A percentile compares a stretch with the other conserved stretches of the same genome.
phyloP scores from a whole-genome alignment of 2,329 filamentous ascomycete genomes.

The Aspergillus sp. region DNA sequence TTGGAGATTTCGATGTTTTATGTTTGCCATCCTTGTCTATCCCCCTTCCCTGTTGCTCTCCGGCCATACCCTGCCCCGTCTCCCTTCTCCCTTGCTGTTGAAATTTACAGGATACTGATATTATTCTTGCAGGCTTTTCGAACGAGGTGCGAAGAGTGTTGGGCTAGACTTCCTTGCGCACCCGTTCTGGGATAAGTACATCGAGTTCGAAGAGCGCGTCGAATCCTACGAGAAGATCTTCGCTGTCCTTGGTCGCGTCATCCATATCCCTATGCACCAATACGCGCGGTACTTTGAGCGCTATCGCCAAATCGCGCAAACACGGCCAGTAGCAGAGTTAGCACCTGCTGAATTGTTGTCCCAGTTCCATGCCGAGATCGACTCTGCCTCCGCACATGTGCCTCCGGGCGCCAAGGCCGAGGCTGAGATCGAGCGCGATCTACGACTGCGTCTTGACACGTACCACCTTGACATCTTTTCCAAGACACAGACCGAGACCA shows the following conservation, averaged over 20 bases:
- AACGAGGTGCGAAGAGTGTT: conserved; percentile 74
- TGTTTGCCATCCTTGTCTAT: conserved; percentile 42
- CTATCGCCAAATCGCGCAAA: conserved; percentile 69
- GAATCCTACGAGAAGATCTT: conserved; percentile 81
- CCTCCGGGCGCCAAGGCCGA: conserved; percentile 50
- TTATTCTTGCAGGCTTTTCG: conserved; percentile 63
- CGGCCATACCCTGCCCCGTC: conserved; percentile 19
- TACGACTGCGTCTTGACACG: conserved; percentile 70
- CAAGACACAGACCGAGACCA: conserved; percentile 76
- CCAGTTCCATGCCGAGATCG: conserved; percentile 63
- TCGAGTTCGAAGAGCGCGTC: conserved; percentile 90
- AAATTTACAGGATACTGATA: conserved; percentile 32
- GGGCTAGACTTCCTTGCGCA: conserved; percentile 91
- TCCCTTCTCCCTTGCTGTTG: conserved; percentile 11
- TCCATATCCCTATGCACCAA: conserved; percentile 89
- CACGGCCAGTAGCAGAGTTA: conserved; percentile 63
- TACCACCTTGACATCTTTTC: conserved; percentile 75
- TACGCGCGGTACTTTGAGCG: conserved; percentile 92
- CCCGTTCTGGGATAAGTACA: conserved; percentile 98
- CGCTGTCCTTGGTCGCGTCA: conserved; percentile 69
- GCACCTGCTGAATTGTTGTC: conserved; percentile 59
- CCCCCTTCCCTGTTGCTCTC: conserved; percentile 26
- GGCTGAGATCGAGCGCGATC: conserved; percentile 71
- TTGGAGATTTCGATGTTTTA: conserved; percentile 30
- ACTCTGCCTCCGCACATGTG: conserved; percentile 41